Percentiles rank a stretch among this genome's conserved stretches.
Conservation (phyloP, 495 filamentous ascomycete species). For the Aspergillus bridgeri region DNA sequence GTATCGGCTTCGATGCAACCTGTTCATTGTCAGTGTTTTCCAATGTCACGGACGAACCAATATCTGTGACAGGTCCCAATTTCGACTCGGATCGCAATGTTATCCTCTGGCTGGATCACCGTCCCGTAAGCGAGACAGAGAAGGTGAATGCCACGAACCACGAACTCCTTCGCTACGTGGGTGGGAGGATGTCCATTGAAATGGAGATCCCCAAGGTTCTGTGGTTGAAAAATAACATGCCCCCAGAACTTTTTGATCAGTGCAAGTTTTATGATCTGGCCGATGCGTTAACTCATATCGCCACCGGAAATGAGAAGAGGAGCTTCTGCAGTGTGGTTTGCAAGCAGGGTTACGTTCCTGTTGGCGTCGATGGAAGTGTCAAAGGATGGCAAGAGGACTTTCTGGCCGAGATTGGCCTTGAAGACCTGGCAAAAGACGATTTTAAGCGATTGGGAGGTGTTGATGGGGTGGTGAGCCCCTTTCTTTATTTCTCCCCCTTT, state of each 20-base stretch:
- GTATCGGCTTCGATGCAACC: slow-evolving; percentile 95
- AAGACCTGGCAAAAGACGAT: slow-evolving; percentile 76
- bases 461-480: slow-evolving; percentile 79
- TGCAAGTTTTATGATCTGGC: slow-evolving; percentile 96
- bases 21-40: slow-evolving; percentile 92
- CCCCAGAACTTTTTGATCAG: slow-evolving; percentile 78
- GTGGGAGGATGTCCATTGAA: slow-evolving; percentile 95
- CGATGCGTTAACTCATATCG: slow-evolving; percentile 92
- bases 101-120: slow-evolving; percentile 89
- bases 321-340: slow-evolving; percentile 93
- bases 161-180: slow-evolving; percentile 91
- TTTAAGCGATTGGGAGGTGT: slow-evolving; percentile 93
- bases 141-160: slow-evolving; percentile 91
- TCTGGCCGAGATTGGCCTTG: slow-evolving; percentile 74
- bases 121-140: slow-evolving; percentile 81
- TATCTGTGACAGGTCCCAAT: slow-evolving; percentile 81
- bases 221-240: slow-evolving; percentile 98
- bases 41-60: slow-evolving; percentile 81
- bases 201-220: slow-evolving; percentile 99
- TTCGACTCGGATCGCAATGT: slow-evolving; percentile 87
- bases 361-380: slow-evolving; percentile 93
- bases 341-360: slow-evolving; percentile 92
- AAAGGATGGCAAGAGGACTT: slow-evolving; percentile 99
- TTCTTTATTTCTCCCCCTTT: slow-evolving; percentile 21
- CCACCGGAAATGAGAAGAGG: slow-evolving; percentile 87